Conservation (phyloP, 805 yeast genomes). For the Candida xiaguanensis region DNA sequence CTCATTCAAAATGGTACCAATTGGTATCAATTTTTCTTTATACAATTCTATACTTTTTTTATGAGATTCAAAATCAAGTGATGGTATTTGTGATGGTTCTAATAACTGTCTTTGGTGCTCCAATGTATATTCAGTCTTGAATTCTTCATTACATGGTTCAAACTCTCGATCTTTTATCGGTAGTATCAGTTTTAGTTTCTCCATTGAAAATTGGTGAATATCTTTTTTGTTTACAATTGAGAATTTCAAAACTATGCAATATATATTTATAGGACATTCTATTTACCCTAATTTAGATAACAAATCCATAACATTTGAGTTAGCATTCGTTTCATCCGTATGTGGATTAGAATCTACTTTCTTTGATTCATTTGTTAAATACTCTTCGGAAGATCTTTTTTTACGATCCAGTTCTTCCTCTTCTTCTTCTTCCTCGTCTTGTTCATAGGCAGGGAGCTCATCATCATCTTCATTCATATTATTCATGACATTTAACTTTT, state of each 20-base stretch:
- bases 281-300: conserved; percentile 25
- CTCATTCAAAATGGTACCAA: conserved; percentile 47
- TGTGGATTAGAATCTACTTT: conserved; percentile 11
- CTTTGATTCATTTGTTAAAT: conserved; percentile 13
- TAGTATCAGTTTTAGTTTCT: conserved; percentile 4
- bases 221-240: not conserved
- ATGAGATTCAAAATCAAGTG: conserved; percentile 19
- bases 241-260: not conserved
- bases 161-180: not conserved
- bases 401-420: conserved; percentile 24
- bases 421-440: conserved; percentile 20
- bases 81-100: conserved; percentile 4
- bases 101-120: conserved; percentile 6
- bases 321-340: conserved; percentile 5
- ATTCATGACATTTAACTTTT: conserved; percentile 24
- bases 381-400: conserved; percentile 28
- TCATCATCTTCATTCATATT: conserved; percentile 31
- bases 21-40: conserved; percentile 42
- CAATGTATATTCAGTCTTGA: conserved; percentile 4
- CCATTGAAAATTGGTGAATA: not conserved
- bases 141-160: conserved; percentile 4
- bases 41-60: conserved; percentile 24
- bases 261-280: not conserved
- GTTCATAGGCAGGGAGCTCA: conserved; percentile 24
- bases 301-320: conserved; percentile 26